Conservation (phyloP, 1,139 yeast genomes). For the Saccharomycopsis hybrid region DNA sequence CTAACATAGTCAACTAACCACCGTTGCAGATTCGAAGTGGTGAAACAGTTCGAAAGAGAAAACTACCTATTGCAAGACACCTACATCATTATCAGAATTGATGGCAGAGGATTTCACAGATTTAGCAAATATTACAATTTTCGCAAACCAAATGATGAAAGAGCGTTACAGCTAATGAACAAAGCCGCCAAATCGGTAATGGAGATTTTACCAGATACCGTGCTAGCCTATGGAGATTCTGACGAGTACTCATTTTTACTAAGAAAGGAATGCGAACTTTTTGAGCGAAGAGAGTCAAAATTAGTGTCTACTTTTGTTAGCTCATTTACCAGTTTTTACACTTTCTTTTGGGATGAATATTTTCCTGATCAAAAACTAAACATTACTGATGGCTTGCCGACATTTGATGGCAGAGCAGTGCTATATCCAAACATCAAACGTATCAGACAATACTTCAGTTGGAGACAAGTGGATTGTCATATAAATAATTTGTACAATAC, state of each 20-base stretch:
- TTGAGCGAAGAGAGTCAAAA: conserved; percentile 76
- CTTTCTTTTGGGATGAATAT: conserved; percentile 53
- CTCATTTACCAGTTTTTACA: conserved; percentile 72
- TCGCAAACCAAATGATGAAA: conserved; percentile 77
- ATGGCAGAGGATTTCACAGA: conserved; percentile 91
- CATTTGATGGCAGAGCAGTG: conserved; percentile 89
- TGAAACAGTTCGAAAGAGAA: conserved; percentile 72
- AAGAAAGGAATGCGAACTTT: conserved; percentile 52
- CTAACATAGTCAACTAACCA: neutral
- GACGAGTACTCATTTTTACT: conserved; percentile 89
- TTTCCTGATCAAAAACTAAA: conserved; percentile 40
- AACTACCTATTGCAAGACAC: conserved; percentile 70
- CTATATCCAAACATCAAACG: conserved; percentile 60
- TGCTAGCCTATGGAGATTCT: conserved; percentile 87
- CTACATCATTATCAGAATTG: conserved; percentile 77
- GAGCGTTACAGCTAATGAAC: conserved; percentile 78
- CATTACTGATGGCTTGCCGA: conserved; percentile 50
- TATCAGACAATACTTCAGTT: conserved; percentile 75
- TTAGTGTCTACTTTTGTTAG: conserved; percentile 77
- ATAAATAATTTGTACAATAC: conserved; percentile 93
- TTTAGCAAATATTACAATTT: conserved; percentile 70
- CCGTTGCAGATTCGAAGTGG: conserved; percentile 66
- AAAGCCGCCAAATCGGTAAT: conserved; percentile 65
- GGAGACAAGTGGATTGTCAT: conserved; percentile 98
- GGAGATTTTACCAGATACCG: conserved; percentile 59